phyloP scores from a whole-genome alignment of 805 yeast species.

The Babjeviella inositovora region DNA sequence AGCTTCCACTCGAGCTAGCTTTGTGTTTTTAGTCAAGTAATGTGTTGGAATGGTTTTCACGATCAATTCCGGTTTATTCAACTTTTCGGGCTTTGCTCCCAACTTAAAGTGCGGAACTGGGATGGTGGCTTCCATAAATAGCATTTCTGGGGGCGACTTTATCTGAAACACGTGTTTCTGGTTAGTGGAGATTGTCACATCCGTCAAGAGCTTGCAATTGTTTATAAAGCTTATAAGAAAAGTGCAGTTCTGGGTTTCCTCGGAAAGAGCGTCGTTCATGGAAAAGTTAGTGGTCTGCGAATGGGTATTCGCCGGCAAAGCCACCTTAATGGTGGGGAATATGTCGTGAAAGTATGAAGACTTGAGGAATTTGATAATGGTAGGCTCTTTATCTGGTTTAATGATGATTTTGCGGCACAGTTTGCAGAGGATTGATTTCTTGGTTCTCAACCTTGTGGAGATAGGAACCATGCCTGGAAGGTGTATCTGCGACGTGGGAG shows the following conservation, averaged over 20 bases:
- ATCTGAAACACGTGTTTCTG: no score
- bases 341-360: slow-evolving; percentile 5
- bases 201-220: no score
- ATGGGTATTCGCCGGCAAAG: no score
- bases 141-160: no score
- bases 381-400: slow-evolving; percentile 6
- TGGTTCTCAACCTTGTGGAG: slow-evolving; percentile 5
- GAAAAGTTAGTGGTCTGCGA: no score
- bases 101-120: slow-evolving; percentile 6
- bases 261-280: no score
- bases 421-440: slow-evolving; percentile 6
- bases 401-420: slow-evolving; percentile 6
- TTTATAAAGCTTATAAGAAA: no score
- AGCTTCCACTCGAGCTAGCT: slow-evolving; percentile 12
- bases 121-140: no score
- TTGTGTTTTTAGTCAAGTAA: slow-evolving; percentile 9
- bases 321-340: slow-evolving; percentile 7
- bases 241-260: no score
- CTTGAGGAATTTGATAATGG: slow-evolving; percentile 5
- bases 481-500: no score
- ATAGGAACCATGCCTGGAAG: slow-evolving; percentile 7
- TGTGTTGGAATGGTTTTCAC: slow-evolving; percentile 12
- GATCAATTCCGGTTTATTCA: slow-evolving; percentile 5
- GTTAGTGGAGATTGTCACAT: no score
- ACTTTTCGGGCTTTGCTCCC: slow-evolving; percentile 4